phyloP scores from a whole-genome alignment of 805 yeast genomes.

The Saccharomycopsis malanga region DNA sequence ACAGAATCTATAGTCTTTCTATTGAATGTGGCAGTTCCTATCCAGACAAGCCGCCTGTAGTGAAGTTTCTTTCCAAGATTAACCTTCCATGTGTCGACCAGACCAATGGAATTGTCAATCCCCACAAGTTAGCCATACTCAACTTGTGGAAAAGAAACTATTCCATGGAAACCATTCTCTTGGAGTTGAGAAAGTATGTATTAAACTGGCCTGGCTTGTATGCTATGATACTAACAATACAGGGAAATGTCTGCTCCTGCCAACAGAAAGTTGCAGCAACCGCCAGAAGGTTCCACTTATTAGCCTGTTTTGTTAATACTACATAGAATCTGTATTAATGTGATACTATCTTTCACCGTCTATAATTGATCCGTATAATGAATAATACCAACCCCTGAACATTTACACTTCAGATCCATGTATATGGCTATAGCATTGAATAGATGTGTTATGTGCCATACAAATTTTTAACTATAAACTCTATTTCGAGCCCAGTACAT shows the following conservation, averaged over 20 bases:
- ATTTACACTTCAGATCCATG: no score
- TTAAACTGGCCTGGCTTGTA: no score
- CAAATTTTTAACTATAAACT: no score
- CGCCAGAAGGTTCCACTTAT: conserved; percentile 79
- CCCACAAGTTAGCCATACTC: conserved; percentile 55
- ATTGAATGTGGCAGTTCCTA: conserved; percentile 77
- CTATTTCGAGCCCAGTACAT: no score
- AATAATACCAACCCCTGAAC: no score
- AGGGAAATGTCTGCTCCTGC: conserved; percentile 74
- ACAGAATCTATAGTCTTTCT: conserved; percentile 79
- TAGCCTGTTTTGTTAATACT: conserved; percentile 16
- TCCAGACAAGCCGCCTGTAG: conserved; percentile 85
- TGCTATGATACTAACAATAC: conserved; percentile 4
- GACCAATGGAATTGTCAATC: conserved; percentile 47
- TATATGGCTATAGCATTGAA: no score
- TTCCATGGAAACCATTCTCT: conserved; percentile 86
- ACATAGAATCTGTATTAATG: no score
- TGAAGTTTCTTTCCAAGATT: conserved; percentile 73
- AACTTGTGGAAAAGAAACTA: conserved; percentile 83
- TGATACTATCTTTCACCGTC: no score
- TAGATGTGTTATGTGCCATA: no score
- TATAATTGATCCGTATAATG: no score
- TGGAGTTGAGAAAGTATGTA: conserved; percentile 64
- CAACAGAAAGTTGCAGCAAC: conserved; percentile 84
- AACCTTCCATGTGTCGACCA: conserved; percentile 88